Conservation (phyloP, 73 alveolate genomes). For the Paramecium sonneborni region DNA sequence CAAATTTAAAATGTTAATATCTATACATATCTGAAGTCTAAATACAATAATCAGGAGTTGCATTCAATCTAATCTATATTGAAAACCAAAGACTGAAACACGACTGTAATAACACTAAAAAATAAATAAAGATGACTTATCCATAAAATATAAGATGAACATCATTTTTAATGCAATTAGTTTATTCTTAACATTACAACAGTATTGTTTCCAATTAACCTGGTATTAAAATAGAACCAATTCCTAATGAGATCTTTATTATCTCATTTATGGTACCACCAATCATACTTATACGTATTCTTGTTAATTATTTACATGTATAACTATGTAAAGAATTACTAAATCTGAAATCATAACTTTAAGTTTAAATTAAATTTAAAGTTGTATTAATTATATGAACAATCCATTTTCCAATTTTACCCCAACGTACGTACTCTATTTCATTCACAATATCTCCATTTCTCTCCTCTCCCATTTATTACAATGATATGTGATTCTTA, state of each 20-base stretch:
- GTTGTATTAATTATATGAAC: conserved; percentile 8
- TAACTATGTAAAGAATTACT: background rate
- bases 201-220: background rate
- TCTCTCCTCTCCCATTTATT: background rate
- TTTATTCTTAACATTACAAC: background rate
- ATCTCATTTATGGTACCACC: background rate
- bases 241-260: background rate
- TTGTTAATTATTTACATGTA: background rate
- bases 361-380: background rate
- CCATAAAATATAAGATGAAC: background rate
- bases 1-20: background rate
- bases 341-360: background rate
- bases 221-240: background rate
- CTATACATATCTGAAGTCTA: background rate
- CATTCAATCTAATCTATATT: background rate
- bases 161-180: background rate
- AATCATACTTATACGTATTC: background rate
- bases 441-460: background rate
- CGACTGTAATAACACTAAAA: background rate
- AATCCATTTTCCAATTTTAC: conserved; percentile 5
- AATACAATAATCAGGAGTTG: background rate
- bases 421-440: background rate
- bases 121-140: background rate
- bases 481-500: background rate
- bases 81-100: background rate